These are phyloP conservation scores for Mycena capillaripes DNA, from an alignment of 768 basidiomycete genomes.

Conservation along the genomic window DNA sequence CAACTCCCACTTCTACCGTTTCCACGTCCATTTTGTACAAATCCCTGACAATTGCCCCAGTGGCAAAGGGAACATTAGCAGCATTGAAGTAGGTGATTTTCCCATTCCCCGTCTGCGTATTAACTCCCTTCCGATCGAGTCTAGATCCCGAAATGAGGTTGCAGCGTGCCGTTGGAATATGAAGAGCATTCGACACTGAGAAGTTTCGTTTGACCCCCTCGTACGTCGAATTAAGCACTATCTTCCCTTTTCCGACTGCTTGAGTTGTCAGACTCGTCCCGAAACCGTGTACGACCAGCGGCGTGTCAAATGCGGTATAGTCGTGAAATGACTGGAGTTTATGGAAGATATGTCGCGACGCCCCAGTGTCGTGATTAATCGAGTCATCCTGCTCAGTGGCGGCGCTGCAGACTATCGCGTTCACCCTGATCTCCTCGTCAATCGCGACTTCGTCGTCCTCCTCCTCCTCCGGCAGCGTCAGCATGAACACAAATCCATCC, in stretches of 20 bases:
- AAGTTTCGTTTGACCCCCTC: not conserved
- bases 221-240: slow-evolving; percentile 10
- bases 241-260: slow-evolving; percentile 30
- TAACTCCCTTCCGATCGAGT: slow-evolving; percentile 25
- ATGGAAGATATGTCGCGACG: slow-evolving; percentile 32
- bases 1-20: not conserved
- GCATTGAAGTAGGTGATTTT: slow-evolving; percentile 27
- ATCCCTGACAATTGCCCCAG: slow-evolving; percentile 7
- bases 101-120: slow-evolving; percentile 16
- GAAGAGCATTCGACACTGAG: slow-evolving; percentile 25
- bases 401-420: not conserved
- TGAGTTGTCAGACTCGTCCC: slow-evolving; percentile 21
- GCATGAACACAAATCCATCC: slow-evolving; percentile 18
- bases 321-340: slow-evolving; percentile 6
- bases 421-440: slow-evolving; percentile 19
- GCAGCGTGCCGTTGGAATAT: slow-evolving; percentile 23
- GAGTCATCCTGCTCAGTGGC: slow-evolving; percentile 11
- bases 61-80: slow-evolving; percentile 4
- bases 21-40: slow-evolving; percentile 31
- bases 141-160: slow-evolving; percentile 35
- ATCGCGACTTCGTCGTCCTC: slow-evolving; percentile 15
- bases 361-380: slow-evolving; percentile 35
- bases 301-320: slow-evolving; percentile 15
- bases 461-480: not conserved
- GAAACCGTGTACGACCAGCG: slow-evolving; percentile 24